Percentiles rank a stretch among this genome's conserved stretches.
Evolutionary conservation across 129 eudicot genomes (phyloP).

Genomic region (Centella asiatica): DNA sequence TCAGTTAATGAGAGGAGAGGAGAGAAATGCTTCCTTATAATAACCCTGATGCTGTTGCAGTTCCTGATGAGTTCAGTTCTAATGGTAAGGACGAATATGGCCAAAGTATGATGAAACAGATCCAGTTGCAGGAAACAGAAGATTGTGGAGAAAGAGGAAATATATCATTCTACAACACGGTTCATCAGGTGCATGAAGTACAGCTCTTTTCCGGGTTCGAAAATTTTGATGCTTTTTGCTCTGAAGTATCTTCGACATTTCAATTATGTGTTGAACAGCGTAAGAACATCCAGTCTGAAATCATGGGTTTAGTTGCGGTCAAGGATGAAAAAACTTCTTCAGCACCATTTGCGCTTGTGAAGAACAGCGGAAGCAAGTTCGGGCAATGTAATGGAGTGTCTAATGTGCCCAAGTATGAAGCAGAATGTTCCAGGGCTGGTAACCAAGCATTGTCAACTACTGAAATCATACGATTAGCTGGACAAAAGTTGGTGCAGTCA

Average conservation of each 20-base stretch:
- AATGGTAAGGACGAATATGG: not conserved
- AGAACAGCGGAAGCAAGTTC: constrained; percentile 10
- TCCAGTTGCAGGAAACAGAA: constrained; percentile 10
- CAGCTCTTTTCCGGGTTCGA: constrained; percentile 3
- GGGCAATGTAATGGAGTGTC: not conserved
- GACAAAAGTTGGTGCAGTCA: constrained; percentile 43
- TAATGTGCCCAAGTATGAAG: not conserved
- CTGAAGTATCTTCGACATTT: constrained; percentile 17
- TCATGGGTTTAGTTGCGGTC: constrained; percentile 17
- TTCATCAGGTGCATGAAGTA: constrained; percentile 13
- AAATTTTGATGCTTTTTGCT: constrained; percentile 18
- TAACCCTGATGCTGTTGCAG: not conserved
- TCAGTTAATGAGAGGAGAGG: constrained; percentile 1
- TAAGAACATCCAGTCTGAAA: constrained; percentile 23
- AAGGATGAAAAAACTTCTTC: constrained; percentile 10
- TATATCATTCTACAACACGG: not conserved
- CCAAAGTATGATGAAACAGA: not conserved
- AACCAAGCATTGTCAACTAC: constrained; percentile 24
- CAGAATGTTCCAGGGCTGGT: not conserved
- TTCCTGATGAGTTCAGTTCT: constrained; percentile 3
- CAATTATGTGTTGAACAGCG: constrained; percentile 25
- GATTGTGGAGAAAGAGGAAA: constrained; percentile 10
- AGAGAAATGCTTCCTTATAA: constrained; percentile 20
- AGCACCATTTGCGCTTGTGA: constrained; percentile 14
- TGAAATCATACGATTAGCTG: constrained; percentile 44